Evolutionary conservation across 2,329 filamentous ascomycete genomes (phyloP).

Genomic region (Trichoderma guizhouense): DNA sequence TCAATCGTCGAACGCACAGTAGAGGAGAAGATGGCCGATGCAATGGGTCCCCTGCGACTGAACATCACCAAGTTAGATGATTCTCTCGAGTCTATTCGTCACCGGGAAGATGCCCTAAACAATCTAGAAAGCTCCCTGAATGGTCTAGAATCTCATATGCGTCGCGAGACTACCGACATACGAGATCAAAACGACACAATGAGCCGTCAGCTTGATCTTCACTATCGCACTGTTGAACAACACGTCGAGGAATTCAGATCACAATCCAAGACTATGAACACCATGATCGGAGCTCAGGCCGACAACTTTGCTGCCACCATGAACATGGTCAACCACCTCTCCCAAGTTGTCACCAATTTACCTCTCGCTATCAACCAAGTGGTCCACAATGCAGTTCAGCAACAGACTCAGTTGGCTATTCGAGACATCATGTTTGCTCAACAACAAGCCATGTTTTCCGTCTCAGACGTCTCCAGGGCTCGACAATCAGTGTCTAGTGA

Average conservation of each 20-base stretch:
- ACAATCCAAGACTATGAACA: constrained; percentile 22
- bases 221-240: constrained; percentile 24
- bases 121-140: no score
- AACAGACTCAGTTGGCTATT: constrained; percentile 24
- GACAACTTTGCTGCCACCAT: constrained; percentile 25
- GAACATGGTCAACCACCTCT: constrained; percentile 26
- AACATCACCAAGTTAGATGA: constrained; percentile 25
- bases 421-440: constrained; percentile 24
- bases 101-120: no score
- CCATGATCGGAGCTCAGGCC: constrained; percentile 23
- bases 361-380: constrained; percentile 27
- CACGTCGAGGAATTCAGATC: constrained; percentile 21
- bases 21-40: constrained; percentile 33
- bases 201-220: constrained; percentile 29
- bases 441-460: constrained; percentile 21
- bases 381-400: constrained; percentile 25
- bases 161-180: constrained; percentile 21
- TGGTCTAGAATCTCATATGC: constrained; percentile 18
- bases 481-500: background rate
- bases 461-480: background rate
- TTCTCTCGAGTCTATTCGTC: background rate
- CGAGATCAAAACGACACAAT: constrained; percentile 27
- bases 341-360: constrained; percentile 26
- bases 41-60: constrained; percentile 30
- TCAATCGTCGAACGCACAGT: constrained; percentile 31